These are phyloP conservation scores for Phlebopus sp. DNA, from an alignment of 1,284 basidiomycete species.

Conservation along the genomic window DNA sequence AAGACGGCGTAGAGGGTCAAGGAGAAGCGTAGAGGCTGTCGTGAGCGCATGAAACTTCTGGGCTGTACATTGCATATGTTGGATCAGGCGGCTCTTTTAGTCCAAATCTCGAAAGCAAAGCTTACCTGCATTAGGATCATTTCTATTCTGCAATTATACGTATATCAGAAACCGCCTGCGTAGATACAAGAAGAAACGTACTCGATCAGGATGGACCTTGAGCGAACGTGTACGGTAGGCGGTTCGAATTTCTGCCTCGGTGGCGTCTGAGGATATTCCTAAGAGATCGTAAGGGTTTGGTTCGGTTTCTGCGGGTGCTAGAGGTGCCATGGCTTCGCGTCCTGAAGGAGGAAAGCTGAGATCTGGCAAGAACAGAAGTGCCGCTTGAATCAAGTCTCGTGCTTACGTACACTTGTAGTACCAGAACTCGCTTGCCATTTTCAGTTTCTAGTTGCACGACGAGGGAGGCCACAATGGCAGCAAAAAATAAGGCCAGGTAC, in stretches of 20 bases:
- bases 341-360: background rate
- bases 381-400: too few species aligned
- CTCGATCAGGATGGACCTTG: conserved; percentile 88
- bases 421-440: too few species aligned
- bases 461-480: conserved; percentile 32
- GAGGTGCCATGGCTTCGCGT: conserved; percentile 20
- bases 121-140: conserved; percentile 75
- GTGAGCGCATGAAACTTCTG: conserved; percentile 87
- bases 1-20: conserved; percentile 80
- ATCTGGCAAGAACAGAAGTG: background rate
- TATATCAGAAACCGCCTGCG: conserved; percentile 3
- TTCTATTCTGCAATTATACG: conserved; percentile 56
- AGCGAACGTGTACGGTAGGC: conserved; percentile 82
- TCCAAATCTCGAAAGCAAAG: background rate
- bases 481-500: conserved; percentile 56
- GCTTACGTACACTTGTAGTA: too few species aligned
- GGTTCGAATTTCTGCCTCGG: conserved; percentile 79
- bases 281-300: conserved; percentile 78
- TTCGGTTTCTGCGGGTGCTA: conserved; percentile 41
- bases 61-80: conserved; percentile 38
- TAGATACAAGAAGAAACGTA: conserved; percentile 38
- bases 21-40: conserved; percentile 80
- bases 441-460: too few species aligned
- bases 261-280: conserved; percentile 62
- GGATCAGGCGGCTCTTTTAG: background rate